phyloP scores from a whole-genome alignment of 2,329 filamentous ascomycete genomes.

The Triangularia verruculosa region DNA sequence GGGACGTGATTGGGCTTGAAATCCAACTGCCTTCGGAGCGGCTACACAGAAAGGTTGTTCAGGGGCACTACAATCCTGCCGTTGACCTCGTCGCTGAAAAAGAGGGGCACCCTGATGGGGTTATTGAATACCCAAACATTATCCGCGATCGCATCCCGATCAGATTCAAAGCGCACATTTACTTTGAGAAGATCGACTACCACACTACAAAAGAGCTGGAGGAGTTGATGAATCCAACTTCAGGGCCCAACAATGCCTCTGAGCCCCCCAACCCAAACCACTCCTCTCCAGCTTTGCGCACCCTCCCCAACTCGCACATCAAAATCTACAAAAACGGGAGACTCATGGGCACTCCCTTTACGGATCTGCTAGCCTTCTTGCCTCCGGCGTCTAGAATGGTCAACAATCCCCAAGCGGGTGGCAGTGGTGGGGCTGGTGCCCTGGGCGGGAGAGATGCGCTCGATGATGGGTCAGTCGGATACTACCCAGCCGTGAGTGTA shows the following conservation, averaged over 20 bases:
- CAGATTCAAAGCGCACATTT: slow-evolving; percentile 87
- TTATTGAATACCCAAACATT: slow-evolving; percentile 66
- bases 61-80: slow-evolving; percentile 82
- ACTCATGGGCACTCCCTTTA: slow-evolving; percentile 82
- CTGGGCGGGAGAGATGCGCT: slow-evolving; percentile 79
- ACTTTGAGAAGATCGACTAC: slow-evolving; percentile 91
- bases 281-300: slow-evolving; percentile 70
- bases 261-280: slow-evolving; percentile 71
- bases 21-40: slow-evolving; percentile 84
- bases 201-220: slow-evolving; percentile 85
- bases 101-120: slow-evolving; percentile 41
- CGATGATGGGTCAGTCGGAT: slow-evolving; percentile 92
- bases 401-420: slow-evolving; percentile 29
- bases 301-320: slow-evolving; percentile 80
- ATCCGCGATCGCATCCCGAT: slow-evolving; percentile 95
- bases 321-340: slow-evolving; percentile 91
- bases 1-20: slow-evolving; percentile 91
- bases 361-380: slow-evolving; percentile 83
- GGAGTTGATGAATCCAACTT: slow-evolving; percentile 70
- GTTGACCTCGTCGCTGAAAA: slow-evolving; percentile 66
- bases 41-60: slow-evolving; percentile 83
- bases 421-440: slow-evolving; percentile 36
- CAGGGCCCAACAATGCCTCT: slow-evolving; percentile 39
- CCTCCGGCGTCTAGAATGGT: slow-evolving; percentile 80
- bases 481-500: slow-evolving; percentile 89